Base-by-base conservation (phyloP, 2,329 filamentous ascomycete genomes). In the Diplodia mutila region DNA sequence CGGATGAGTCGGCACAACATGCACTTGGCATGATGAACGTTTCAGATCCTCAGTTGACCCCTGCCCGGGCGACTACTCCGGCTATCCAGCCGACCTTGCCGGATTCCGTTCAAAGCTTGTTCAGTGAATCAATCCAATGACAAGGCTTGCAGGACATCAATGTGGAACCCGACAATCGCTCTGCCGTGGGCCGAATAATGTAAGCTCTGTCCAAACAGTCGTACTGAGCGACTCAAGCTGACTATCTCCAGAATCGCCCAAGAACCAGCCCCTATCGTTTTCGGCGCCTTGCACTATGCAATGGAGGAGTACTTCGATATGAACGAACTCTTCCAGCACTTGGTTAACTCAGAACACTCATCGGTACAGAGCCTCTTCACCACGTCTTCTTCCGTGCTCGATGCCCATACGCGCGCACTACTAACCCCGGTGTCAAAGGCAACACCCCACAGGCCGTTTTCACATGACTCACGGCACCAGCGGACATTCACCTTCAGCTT, bases 401-500 rank as follows among this genome's bases (percentile, higher is more conserved):
- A 51, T 42, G 49, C 48, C 27, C 65, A 25, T 21, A 34, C 54
- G 37, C 57, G 63, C n/a, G 75, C 68, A 14, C 69, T 66, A 34
- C 69, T 65, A 65, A 53, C 52, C 53, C 65, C 65, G 18, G 64
- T 59, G 64, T 52, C 46, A 32, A 54, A 67, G 66, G 66, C 66
- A 29, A 63, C 49, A 39, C 66, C 66, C 14, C 79, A 84, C 68
- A 80, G 85, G 29, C 82, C 84, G n/a, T 87, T 79, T 64, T 75
- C 80, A 18, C 69, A 75, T 2, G 79, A 83, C 32, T 72, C 77
- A 4, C 77, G 84, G 8, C 83, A 83, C 14, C 86, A 86, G 70
- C 80, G 84, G 7, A 85, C 84, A 8, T 88, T 89, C 74, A 84
- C 88, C 70, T 89, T 90, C 73, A 85, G 83, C 51, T 89, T 90